Conservation (phyloP, 805 yeast species). For the Wickerhamomyces bisporus region DNA sequence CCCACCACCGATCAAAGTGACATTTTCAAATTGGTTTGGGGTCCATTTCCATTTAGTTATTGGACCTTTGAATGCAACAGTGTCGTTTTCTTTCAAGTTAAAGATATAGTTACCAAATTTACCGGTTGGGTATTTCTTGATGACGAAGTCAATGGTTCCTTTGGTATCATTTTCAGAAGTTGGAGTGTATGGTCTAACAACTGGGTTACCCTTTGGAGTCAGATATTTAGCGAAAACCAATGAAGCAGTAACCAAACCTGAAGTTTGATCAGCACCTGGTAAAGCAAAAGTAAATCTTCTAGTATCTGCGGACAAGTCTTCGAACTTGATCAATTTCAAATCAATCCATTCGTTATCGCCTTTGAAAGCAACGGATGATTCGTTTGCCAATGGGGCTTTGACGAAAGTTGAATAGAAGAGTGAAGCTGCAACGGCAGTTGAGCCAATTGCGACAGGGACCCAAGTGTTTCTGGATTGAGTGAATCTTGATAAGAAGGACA, state of each 20-base stretch:
- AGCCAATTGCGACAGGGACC: slow-evolving; percentile 40
- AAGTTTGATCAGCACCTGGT: slow-evolving; percentile 56
- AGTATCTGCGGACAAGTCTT: slow-evolving; percentile 55
- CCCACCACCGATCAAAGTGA: slow-evolving; percentile 91
- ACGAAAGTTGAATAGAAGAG: slow-evolving; percentile 25
- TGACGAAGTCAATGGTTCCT: slow-evolving; percentile 74
- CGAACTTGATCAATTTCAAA: slow-evolving; percentile 46
- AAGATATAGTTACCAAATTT: slow-evolving; percentile 74
- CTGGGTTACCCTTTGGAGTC: slow-evolving; percentile 79
- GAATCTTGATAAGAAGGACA: slow-evolving; percentile 25
- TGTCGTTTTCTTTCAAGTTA: slow-evolving; percentile 69
- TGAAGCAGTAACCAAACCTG: slow-evolving; percentile 80
- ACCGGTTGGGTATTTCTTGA: slow-evolving; percentile 83
- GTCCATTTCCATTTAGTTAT: slow-evolving; percentile 86
- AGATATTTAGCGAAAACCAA: slow-evolving; percentile 75
- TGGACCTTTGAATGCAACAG: slow-evolving; percentile 91
- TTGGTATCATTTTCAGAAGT: slow-evolving; percentile 59
- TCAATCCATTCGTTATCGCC: slow-evolving; percentile 72
- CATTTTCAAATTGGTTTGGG: slow-evolving; percentile 75
- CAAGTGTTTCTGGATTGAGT: slow-evolving; percentile 12
- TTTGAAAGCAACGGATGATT: slow-evolving; percentile 43
- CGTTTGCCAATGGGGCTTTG: slow-evolving; percentile 27
- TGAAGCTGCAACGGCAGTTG: slow-evolving; percentile 41
- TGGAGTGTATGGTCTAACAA: slow-evolving; percentile 80
- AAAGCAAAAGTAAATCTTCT: slow-evolving; percentile 67